A percentile compares a stretch with the other conserved stretches of the same genome.
Evolutionary conservation across 805 yeast genomes (phyloP).

Genomic region (Starmerella kuoi): DNA sequence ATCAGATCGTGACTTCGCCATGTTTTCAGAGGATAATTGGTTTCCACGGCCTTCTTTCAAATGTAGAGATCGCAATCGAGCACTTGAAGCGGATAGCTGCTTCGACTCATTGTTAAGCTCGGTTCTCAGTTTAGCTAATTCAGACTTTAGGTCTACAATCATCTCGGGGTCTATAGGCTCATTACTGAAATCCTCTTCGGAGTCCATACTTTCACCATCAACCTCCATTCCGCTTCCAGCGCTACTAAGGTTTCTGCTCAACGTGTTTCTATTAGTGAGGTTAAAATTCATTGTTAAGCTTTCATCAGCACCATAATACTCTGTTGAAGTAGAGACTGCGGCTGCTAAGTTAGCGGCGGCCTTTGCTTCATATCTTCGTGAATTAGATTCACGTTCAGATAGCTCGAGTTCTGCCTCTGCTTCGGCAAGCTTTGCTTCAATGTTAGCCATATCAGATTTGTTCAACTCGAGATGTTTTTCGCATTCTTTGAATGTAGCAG

Average conservation of each 20-base stretch:
- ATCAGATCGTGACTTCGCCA: slow-evolving; percentile 46
- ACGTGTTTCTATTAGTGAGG: background rate
- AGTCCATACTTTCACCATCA: background rate
- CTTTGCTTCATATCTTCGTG: slow-evolving; percentile 1
- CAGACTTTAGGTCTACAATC: background rate
- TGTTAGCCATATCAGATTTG: slow-evolving; percentile 11
- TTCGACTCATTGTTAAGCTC: background rate
- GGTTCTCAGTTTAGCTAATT: background rate
- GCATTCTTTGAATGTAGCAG: slow-evolving; percentile 5
- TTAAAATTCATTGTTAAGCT: background rate
- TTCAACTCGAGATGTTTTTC: background rate
- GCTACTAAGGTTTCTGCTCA: background rate
- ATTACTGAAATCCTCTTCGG: background rate
- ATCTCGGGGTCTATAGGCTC: background rate
- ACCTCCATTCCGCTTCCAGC: background rate
- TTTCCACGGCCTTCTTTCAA: slow-evolving; percentile 61
- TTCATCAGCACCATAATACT: slow-evolving; percentile 1
- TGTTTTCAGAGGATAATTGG: slow-evolving; percentile 45
- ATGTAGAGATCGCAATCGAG: slow-evolving; percentile 33
- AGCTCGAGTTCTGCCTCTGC: slow-evolving; percentile 14
- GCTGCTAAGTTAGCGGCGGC: background rate
- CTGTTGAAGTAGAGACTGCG: background rate
- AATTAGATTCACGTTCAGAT: slow-evolving; percentile 2
- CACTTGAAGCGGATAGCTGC: slow-evolving; percentile 17
- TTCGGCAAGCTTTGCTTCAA: slow-evolving; percentile 7